Base-by-base conservation (phyloP, 306 rosid species). In the Quercus gilva region DNA sequence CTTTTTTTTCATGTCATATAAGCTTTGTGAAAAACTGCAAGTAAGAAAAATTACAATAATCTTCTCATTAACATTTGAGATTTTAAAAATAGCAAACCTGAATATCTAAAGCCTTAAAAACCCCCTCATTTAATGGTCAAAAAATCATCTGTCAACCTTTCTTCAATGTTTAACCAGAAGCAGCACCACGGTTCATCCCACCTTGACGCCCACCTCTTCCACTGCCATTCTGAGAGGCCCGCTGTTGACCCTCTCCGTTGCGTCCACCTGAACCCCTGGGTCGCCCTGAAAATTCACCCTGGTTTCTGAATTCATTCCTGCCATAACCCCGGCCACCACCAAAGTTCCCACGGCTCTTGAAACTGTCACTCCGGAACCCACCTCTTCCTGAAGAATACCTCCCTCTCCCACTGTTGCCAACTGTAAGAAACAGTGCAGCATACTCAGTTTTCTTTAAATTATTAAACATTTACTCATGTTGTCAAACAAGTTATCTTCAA, bases 131-230 rank as follows among this genome's bases (percentile, higher is more conserved):
- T 52, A 41, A 74, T 76, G 76, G 84, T 88, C 81, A 85, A 90
- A 88, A 84, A 87, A 76, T 69, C 64, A 80, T 79, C 86, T 81
- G 71, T 79, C 81, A 80, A 78, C 55, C 81, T 79, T 80, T 63
- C 88, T 76, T 72, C 73, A 69, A 77, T 60, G 21, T 19, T 91
- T 78, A 87, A 56, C 84, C 73, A 49, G 91, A 45, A 70, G 75
- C 53, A 15, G 87, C 51, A 74, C 57, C 81, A 17, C 79, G 91
- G 84, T 82, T 85, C n/a, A 80, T 88, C 2, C 83, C 88, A 55
- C 91, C 97, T 77, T 86, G 93, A 70, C 91, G 98, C 59, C 88
- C 95, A 17, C 95, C 94, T 6, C 92, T 89, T 41, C 97, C 99
- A 18, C 87, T 85, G 59, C 93, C 92, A 51, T 89, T 91, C 69